Conservation (phyloP, 306 rosid species). For the Medicago lupulina region DNA sequence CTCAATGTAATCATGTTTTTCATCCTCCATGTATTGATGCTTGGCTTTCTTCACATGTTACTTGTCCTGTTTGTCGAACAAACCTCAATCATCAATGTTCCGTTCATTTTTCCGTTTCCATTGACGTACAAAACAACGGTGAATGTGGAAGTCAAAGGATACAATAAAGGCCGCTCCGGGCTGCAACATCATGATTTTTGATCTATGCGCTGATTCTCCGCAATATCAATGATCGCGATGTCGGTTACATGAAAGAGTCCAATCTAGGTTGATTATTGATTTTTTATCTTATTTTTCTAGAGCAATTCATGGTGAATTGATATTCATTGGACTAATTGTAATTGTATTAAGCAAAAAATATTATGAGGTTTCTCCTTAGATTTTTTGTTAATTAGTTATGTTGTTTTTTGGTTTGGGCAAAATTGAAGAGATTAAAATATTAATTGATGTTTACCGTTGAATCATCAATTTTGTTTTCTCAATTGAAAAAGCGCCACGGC, state of each 20-base stretch:
- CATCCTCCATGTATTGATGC: slow-evolving; percentile 64
- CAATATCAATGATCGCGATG: neutral
- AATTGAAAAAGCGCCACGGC: too few relatives aligned
- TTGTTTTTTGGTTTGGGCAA: neutral
- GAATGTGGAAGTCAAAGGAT: neutral
- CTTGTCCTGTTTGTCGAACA: slow-evolving; percentile 70
- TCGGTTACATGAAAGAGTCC: too few relatives aligned
- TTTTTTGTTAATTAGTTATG: neutral
- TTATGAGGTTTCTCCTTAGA: neutral
- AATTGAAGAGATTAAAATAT: neutral
- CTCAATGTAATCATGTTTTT: slow-evolving; percentile 65
- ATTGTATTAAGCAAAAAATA: neutral
- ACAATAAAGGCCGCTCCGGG: neutral
- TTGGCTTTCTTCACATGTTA: slow-evolving; percentile 58
- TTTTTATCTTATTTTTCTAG: too few relatives aligned
- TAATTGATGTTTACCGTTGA: neutral
- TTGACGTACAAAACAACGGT: neutral
- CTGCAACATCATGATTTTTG: neutral
- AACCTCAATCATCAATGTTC: slow-evolving; percentile 31
- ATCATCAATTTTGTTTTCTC: neutral
- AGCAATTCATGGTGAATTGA: neutral
- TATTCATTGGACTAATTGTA: neutral
- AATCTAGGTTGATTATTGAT: neutral
- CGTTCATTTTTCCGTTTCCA: neutral
- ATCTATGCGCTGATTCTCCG: neutral